Evolutionary conservation across 2,329 filamentous ascomycete species (phyloP), one percentile per base, ranked within the genome.

Genomic region (Aspergillus brunneoviolaceus): DNA sequence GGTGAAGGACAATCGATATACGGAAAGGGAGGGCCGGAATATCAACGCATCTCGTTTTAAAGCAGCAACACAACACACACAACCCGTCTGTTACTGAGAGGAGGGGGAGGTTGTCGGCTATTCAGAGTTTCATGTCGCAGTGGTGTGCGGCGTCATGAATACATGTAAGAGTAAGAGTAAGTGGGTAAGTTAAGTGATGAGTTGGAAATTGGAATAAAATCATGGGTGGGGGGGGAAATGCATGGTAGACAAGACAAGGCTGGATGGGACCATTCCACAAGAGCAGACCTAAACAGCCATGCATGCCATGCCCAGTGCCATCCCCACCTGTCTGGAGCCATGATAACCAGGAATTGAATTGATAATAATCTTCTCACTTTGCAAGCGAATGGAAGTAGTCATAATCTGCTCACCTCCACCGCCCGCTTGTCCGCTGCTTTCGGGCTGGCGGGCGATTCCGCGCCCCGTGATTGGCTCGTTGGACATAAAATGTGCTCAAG

Each of bases 391-490:
- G 1, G 55, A 49, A 31, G 42, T 45, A 59, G 55, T 60, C 55
- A 60, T 63, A 65, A 64, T 64, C 48, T 63, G 62, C 62, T 62
- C 62, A 64, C 29, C 50, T 49, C 51, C 56, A 58, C 35, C 56
- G n/a, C 23, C 21, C 10, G 6, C 33, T 19, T 31, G 27, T 45
- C n/a, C 51, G 51, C 47, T 49, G 48, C 35, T 59, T 61, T 52
- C 56, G 52, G 49, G 12, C 48, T n/a, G 29, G 27, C 49, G 35
- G 31, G 42, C 39, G 39, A n/a, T 16, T 25, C 16, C 19, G 14
- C 29, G 35, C 14, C 14, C 25, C 5, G 48, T 63, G 56, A 61
- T 63, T 61, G 56, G 59, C 39, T 29, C 27, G n/a, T 12, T 23
- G 7, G 14, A 6, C 10, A 19, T 23, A 52, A 64, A 65, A 65